Evolutionary conservation across 2,329 filamentous ascomycete genomes (phyloP).

Genomic region (Trichoderma brevicompactum): DNA sequence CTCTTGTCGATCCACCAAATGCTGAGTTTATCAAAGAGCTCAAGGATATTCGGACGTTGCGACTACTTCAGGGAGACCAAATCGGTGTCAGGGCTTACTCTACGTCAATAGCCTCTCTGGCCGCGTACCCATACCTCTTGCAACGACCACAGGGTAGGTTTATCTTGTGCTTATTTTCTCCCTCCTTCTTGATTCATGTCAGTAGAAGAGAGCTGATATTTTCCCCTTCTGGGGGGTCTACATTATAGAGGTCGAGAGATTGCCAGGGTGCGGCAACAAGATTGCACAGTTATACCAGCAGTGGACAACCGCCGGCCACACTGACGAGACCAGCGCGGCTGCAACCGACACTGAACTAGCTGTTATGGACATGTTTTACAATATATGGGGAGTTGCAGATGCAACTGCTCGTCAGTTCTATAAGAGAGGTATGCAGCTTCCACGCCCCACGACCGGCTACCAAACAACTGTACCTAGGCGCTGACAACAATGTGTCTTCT

Average conservation of each 20-base stretch:
- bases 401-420: constrained; percentile 83
- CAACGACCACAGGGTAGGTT: constrained; percentile 47
- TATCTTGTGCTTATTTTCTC: background rate
- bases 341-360: constrained; percentile 66
- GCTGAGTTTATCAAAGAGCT: constrained; percentile 74
- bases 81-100: constrained; percentile 86
- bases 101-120: constrained; percentile 79
- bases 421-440: constrained; percentile 51
- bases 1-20: constrained; percentile 73
- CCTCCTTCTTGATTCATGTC: background rate
- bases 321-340: constrained; percentile 68
- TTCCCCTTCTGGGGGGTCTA: background rate
- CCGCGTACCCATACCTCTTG: constrained; percentile 71
- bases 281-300: constrained; percentile 78
- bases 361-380: constrained; percentile 71
- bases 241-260: constrained; percentile 50
- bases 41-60: constrained; percentile 71
- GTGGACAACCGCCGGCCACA: constrained; percentile 63
- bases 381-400: constrained; percentile 91
- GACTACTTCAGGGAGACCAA: constrained; percentile 73
- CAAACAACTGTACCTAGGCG: too few relatives aligned
- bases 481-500: background rate
- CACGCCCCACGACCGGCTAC: background rate
- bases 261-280: constrained; percentile 83
- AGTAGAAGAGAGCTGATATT: background rate